Base-by-base conservation (phyloP, 2,329 filamentous ascomycete genomes). In the Penicillium sp. region DNA sequence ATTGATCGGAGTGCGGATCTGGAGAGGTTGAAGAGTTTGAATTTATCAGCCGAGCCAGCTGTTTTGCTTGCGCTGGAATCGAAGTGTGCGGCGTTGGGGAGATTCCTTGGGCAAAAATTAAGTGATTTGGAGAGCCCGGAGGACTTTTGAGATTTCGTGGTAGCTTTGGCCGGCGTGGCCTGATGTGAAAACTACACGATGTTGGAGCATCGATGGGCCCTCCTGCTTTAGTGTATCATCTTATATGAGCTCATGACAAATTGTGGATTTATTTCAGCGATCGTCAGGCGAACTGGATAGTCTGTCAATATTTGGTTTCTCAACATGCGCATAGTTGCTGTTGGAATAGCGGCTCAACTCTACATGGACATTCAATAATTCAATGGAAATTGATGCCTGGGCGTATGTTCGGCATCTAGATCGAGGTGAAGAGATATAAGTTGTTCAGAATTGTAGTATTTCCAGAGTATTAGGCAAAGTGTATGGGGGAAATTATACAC, bases 41-140 rank as follows among this genome's bases (percentile, higher is more conserved):
- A 75, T 41, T 65, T 75, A 0, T 68, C 67, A 5, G 65, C 73
- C 1, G 68, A 70, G 1, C 72, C 73, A 0, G 59, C 70, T 1
- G 73, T 74, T 3, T 59, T 75, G 6, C 60, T 75, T 10, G 73
- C 73, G 1, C 51, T 75, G 10, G 73, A 75, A 50, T 74, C 73
- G 7, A 75, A 75, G 54, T 74, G 71, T 21, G 73, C 72, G 2
- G 73, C 73, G 4, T 51, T 75, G 39, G 73, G 70, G 6, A 64
- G 66, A 10, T 75, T 75, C 46, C 61, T 75, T 12, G 63, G 70
- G 10, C 69, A 73, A 47, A 75, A 75, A 46, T 44, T 75, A 23
- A 58, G 66, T 45, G 73, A 74, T 53, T 56, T 75, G 18, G 71
- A 73, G 53, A 72, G 70, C 42, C 73, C 73, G 0, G 73, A 75